phyloP scores from a whole-genome alignment of 768 basidiomycete species.

The Podaxis sp. region DNA sequence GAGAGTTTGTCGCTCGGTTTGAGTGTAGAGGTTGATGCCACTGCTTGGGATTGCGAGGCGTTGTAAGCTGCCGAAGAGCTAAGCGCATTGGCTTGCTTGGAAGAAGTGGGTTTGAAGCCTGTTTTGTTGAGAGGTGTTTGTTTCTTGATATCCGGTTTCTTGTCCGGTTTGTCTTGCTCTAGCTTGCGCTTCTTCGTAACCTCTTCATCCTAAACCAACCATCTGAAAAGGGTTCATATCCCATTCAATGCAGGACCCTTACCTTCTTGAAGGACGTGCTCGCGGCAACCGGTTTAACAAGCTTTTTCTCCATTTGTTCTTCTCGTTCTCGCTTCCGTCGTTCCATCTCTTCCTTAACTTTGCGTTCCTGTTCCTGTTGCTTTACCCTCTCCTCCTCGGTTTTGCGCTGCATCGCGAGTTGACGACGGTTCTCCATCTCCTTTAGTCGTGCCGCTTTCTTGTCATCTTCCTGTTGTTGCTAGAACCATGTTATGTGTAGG shows the following conservation, averaged over 20 bases:
- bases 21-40: slow-evolving; percentile 27
- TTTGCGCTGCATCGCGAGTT: slow-evolving; percentile 67
- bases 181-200: slow-evolving; percentile 70
- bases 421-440: slow-evolving; percentile 84
- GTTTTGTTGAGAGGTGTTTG: slow-evolving; percentile 61
- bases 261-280: slow-evolving; percentile 53
- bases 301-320: slow-evolving; percentile 70
- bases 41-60: slow-evolving; percentile 22
- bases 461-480: slow-evolving; percentile 91
- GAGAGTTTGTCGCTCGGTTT: slow-evolving; percentile 36
- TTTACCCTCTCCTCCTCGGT: slow-evolving; percentile 74
- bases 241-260: neutral
- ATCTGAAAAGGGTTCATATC: slow-evolving; percentile 5
- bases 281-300: slow-evolving; percentile 41
- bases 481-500: slow-evolving; percentile 12
- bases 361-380: slow-evolving; percentile 66
- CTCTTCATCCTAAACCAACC: slow-evolving; percentile 59
- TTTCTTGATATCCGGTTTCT: slow-evolving; percentile 42
- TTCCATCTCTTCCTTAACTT: slow-evolving; percentile 71
- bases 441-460: slow-evolving; percentile 73
- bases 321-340: slow-evolving; percentile 82
- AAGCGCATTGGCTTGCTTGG: slow-evolving; percentile 48
- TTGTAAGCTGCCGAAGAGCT: slow-evolving; percentile 42
- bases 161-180: slow-evolving; percentile 21
- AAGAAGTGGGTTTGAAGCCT: slow-evolving; percentile 33